phyloP scores from a whole-genome alignment of 331 rosid genomes.

The Acacia concinna region DNA sequence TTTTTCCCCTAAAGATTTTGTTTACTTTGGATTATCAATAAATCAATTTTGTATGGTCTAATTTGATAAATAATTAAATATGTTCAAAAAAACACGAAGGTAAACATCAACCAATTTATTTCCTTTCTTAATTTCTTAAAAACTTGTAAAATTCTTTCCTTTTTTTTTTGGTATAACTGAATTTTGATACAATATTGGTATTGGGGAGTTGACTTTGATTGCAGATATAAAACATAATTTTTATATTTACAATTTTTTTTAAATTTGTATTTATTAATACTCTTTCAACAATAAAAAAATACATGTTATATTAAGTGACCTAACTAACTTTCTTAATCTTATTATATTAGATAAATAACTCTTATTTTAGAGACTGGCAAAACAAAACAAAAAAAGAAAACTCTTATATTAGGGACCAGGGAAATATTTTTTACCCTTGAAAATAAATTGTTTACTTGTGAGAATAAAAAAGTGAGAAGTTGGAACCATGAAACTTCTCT shows the following conservation, averaged over 20 bases:
- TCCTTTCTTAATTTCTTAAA: background rate
- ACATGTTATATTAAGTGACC: too few species aligned
- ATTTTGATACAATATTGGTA: too few species aligned
- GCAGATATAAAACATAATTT: too few species aligned
- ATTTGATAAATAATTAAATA: background rate
- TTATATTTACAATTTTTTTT: too few species aligned
- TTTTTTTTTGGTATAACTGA: background rate
- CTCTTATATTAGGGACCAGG: too few species aligned
- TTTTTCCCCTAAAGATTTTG: slow-evolving; percentile 27
- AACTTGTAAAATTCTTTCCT: background rate
- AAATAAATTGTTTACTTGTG: background rate
- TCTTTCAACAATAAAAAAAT: too few species aligned
- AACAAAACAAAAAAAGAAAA: too few species aligned
- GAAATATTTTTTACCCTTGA: background rate
- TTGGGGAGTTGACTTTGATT: too few species aligned
- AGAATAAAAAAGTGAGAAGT: background rate
- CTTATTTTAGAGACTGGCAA: too few species aligned
- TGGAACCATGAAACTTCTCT: background rate
- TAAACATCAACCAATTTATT: background rate
- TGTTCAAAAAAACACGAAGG: background rate
- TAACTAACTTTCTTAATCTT: too few species aligned
- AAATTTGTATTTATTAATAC: too few species aligned
- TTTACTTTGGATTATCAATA: background rate
- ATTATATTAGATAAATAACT: too few species aligned
- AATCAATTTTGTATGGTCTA: background rate